Conservation (phyloP, 805 yeast genomes). For the Candida takata region DNA sequence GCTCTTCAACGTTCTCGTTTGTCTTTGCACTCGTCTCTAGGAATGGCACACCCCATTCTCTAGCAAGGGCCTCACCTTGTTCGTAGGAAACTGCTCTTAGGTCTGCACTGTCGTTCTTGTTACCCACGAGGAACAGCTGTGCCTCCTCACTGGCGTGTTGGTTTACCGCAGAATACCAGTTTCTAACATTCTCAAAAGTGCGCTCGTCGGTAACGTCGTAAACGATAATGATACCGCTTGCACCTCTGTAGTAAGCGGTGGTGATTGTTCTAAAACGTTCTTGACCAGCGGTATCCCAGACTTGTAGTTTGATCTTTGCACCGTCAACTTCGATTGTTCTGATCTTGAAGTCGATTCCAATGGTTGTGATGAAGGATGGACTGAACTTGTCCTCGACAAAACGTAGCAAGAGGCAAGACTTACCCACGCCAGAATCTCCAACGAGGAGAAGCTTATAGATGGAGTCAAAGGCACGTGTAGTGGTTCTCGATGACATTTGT, state of each 20-base stretch:
- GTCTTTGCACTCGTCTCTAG: conserved; percentile 96
- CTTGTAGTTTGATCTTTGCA: conserved; percentile 86
- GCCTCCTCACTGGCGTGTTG: conserved; percentile 97
- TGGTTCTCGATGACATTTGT: conserved; percentile 45
- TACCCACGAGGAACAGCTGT: conserved; percentile 88
- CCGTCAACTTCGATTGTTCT: conserved; percentile 93
- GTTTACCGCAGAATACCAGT: conserved; percentile 93
- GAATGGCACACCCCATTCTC: conserved; percentile 82
- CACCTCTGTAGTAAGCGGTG: conserved; percentile 87
- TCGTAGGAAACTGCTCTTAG: conserved; percentile 82
- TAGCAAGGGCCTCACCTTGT: conserved; percentile 86
- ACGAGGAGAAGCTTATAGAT: conserved; percentile 88
- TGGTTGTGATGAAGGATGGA: conserved; percentile 94
- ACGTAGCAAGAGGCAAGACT: conserved; percentile 82
- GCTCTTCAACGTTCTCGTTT: conserved; percentile 84
- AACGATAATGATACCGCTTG: conserved; percentile 79
- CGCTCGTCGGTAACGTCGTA: conserved; percentile 85
- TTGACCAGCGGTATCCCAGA: conserved; percentile 98
- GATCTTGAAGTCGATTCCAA: conserved; percentile 97
- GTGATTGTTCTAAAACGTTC: conserved; percentile 92
- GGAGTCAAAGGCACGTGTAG: conserved; percentile 75
- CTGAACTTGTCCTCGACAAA: conserved; percentile 96
- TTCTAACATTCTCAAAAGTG: conserved; percentile 86
- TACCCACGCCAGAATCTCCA: conserved; percentile 90
- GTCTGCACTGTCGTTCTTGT: conserved; percentile 87